Evolutionary conservation across 2,329 filamentous ascomycete species (phyloP).

Genomic region (Phialocephala subalpina): DNA sequence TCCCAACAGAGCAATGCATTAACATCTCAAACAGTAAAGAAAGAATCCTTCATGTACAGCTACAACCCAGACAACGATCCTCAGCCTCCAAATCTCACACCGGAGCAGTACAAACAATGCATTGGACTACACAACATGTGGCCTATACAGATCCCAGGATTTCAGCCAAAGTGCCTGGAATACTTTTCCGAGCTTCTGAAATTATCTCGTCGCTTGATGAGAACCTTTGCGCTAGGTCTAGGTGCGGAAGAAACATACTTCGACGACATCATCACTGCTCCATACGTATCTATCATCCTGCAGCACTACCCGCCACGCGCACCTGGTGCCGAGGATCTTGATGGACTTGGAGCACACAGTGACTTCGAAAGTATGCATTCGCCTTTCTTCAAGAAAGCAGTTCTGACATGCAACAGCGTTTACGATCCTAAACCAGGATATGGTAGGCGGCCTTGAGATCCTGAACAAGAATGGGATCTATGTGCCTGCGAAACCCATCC

Average conservation of each 20-base stretch:
- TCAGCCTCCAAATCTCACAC: background rate
- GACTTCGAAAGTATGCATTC: background rate
- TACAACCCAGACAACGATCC: background rate
- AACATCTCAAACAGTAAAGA: background rate
- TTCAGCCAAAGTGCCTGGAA: background rate
- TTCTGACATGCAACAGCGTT: background rate
- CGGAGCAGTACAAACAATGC: background rate
- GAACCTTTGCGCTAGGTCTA: background rate
- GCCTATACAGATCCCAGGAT: background rate
- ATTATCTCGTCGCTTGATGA: background rate
- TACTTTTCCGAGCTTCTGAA: background rate
- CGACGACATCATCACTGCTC: background rate
- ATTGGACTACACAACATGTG: background rate
- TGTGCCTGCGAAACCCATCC: background rate
- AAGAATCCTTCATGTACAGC: background rate
- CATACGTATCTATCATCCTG: background rate
- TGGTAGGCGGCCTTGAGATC: background rate
- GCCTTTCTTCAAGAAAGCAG: background rate
- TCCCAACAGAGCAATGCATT: background rate
- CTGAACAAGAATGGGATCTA: background rate
- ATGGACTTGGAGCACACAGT: background rate
- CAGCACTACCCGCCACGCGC: background rate
- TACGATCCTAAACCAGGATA: background rate
- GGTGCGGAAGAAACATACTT: background rate
- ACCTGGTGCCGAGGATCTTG: background rate